These are phyloP conservation scores for Solanum ahanhuiri DNA, from an alignment of 257 asterid species.

Conservation along the genomic window DNA sequence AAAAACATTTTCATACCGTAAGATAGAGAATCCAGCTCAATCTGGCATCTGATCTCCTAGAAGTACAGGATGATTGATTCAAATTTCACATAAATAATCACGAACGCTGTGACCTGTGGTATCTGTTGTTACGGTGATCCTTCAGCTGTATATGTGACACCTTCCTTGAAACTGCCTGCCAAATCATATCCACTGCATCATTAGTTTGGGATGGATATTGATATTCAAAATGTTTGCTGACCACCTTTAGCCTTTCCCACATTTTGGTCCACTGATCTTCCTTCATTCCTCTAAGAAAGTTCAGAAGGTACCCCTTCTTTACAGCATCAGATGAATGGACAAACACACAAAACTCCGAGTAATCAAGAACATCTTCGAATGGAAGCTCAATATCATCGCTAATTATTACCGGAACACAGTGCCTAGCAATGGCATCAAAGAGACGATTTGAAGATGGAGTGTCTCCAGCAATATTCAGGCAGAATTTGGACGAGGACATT, in stretches of 20 bases:
- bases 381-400: slow-evolving; percentile 88
- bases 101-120: too few relatives aligned
- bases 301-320: slow-evolving; percentile 53
- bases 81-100: too few relatives aligned
- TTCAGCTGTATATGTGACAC: too few relatives aligned
- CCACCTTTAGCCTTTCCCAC: slow-evolving; percentile 56
- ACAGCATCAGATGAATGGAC: slow-evolving; percentile 49
- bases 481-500: slow-evolving; percentile 72
- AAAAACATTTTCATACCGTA: too few relatives aligned
- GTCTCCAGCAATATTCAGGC: slow-evolving; percentile 83
- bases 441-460: slow-evolving; percentile 89
- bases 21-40: too few relatives aligned
- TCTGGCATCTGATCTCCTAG: too few relatives aligned
- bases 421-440: slow-evolving; percentile 75
- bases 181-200: too few relatives aligned
- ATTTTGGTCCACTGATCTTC: slow-evolving; percentile 51
- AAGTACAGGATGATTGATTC: too few relatives aligned
- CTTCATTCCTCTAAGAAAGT: slow-evolving; percentile 47
- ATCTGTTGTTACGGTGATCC: too few relatives aligned
- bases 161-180: too few relatives aligned
- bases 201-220: slow-evolving; percentile 40
- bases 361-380: slow-evolving; percentile 62
- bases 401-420: slow-evolving; percentile 82
- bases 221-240: slow-evolving; percentile 45
- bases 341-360: slow-evolving; percentile 60